Conservation (phyloP, 352 stramenopile genomes). For the Globisporangium abappressorium region DNA sequence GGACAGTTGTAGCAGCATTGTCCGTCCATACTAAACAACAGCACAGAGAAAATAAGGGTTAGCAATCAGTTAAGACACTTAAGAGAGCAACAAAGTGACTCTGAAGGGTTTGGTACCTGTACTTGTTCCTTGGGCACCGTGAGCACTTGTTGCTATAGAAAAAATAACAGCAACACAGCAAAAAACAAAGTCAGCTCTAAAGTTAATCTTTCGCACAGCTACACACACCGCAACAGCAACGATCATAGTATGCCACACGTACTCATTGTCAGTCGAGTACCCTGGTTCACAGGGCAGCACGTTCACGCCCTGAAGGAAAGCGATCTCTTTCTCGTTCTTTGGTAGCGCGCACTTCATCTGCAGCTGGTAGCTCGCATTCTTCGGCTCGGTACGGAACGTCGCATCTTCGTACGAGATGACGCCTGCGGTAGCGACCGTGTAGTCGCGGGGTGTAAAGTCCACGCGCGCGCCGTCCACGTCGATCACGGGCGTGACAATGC, state of each 20-base stretch:
- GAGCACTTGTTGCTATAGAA: slow-evolving; percentile 37
- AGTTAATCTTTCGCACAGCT: no score
- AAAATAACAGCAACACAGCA: background rate
- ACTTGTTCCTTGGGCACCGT: slow-evolving; percentile 47
- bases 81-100: background rate
- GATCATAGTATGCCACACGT: slow-evolving; percentile 5
- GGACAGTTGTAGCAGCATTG: slow-evolving; percentile 55
- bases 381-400: slow-evolving; percentile 28
- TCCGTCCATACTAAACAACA: slow-evolving; percentile 44
- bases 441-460: slow-evolving; percentile 33
- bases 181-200: background rate
- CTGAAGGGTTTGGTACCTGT: slow-evolving; percentile 28
- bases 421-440: slow-evolving; percentile 24
- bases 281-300: slow-evolving; percentile 43
- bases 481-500: slow-evolving; percentile 18
- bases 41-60: background rate
- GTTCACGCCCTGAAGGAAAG: slow-evolving; percentile 30
- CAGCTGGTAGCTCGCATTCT: slow-evolving; percentile 28
- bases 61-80: background rate
- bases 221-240: no score
- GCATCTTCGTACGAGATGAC: slow-evolving; percentile 41
- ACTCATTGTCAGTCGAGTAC: slow-evolving; percentile 41
- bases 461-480: slow-evolving; percentile 10
- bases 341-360: slow-evolving; percentile 47
- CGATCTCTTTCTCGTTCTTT: slow-evolving; percentile 20